phyloP scores from a whole-genome alignment of 345 rosid genomes.

The Linum trigynum region DNA sequence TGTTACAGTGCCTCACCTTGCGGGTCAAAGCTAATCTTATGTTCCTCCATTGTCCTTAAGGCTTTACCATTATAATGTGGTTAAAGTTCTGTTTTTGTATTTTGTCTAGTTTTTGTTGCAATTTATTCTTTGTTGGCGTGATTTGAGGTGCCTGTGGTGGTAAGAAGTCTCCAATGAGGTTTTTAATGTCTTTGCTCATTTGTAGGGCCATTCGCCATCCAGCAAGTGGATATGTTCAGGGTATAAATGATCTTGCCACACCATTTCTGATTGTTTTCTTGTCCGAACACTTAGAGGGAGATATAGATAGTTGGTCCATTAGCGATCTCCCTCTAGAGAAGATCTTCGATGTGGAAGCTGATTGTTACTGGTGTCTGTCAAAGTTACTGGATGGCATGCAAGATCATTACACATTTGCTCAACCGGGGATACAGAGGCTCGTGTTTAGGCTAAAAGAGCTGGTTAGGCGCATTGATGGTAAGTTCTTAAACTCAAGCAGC shows the following conservation, averaged over 20 bases:
- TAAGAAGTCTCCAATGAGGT: constrained; percentile 4
- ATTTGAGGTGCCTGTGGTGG: constrained; percentile 2
- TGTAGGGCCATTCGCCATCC: constrained; percentile 98
- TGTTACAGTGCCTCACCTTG: background rate
- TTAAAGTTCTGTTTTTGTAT: background rate
- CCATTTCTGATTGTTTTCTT: constrained; percentile 92
- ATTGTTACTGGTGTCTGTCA: constrained; percentile 96
- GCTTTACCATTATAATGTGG: background rate
- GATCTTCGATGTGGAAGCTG: constrained; percentile 81
- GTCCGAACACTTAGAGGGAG: constrained; percentile 82
- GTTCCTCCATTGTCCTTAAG: background rate
- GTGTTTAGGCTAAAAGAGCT: constrained; percentile 94
- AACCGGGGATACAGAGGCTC: constrained; percentile 98
- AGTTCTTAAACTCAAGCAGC: constrained; percentile 4
- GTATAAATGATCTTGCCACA: constrained; percentile 95
- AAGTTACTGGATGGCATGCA: constrained; percentile 98
- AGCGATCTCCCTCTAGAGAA: constrained; percentile 54
- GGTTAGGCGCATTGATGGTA: constrained; percentile 96
- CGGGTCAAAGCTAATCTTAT: background rate
- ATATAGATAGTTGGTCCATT: constrained; percentile 66
- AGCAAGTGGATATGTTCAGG: constrained; percentile 98
- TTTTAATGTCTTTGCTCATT: constrained; percentile 12
- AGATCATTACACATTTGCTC: constrained; percentile 99
- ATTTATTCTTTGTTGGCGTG: no score
- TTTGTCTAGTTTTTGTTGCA: no score